These are phyloP conservation scores for Sclerospora graminicola DNA, from an alignment of 352 stramenopile species.

Conservation along the genomic window DNA sequence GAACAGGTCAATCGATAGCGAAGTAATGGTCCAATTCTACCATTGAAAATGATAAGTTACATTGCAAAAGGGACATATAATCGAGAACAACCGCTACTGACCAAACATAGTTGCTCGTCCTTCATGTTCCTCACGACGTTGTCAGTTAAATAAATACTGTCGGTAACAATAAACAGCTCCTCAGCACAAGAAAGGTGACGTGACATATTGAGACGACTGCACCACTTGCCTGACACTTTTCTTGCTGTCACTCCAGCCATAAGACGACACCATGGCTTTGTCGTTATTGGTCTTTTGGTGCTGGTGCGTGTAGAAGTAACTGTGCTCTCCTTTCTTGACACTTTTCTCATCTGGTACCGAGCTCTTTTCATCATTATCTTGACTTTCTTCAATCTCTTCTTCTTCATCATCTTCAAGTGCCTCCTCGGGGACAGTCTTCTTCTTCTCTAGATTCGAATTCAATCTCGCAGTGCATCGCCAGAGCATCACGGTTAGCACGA, in stretches of 20 bases:
- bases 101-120: constrained; percentile 52
- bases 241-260: constrained; percentile 72
- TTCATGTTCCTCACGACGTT: constrained; percentile 37
- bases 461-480: constrained; percentile 23
- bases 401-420: constrained; percentile 6
- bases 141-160: constrained; percentile 74
- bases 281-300: constrained; percentile 17
- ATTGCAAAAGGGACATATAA: neutral
- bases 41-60: neutral
- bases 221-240: constrained; percentile 39
- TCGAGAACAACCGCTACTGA: constrained; percentile 11
- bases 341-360: constrained; percentile 56
- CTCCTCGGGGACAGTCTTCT: constrained; percentile 7
- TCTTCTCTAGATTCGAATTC: constrained; percentile 28
- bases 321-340: constrained; percentile 61
- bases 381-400: constrained; percentile 7
- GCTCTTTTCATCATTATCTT: constrained; percentile 13
- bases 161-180: neutral
- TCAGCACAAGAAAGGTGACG: neutral
- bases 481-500: constrained; percentile 30
- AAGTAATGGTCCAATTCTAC: constrained; percentile 75
- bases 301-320: constrained; percentile 80
- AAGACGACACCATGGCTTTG: constrained; percentile 60
- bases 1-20: constrained; percentile 62
- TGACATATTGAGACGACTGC: neutral